Percentiles rank a stretch among this genome's conserved stretches.
Conservation (phyloP, 495 filamentous ascomycete species). For the Friedmanniomyces endolithicus region DNA sequence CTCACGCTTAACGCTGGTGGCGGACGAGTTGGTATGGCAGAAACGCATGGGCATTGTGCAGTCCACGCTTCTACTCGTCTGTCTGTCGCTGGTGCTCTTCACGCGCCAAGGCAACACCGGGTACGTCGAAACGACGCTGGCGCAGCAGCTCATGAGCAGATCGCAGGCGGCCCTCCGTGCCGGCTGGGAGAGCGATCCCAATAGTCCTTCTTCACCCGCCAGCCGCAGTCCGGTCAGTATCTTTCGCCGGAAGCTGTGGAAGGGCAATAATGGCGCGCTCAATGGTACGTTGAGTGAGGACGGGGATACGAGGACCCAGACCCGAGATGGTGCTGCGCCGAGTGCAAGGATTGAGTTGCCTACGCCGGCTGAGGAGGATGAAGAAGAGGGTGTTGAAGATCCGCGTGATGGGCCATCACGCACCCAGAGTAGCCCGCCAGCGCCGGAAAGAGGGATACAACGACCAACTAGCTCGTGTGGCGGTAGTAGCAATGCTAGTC, state of each 20-base stretch:
- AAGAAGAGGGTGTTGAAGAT: not conserved
- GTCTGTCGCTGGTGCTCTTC: conserved; percentile 80
- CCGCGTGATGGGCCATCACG: not conserved
- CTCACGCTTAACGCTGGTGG: conserved; percentile 67
- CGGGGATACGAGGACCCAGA: conserved; percentile 2
- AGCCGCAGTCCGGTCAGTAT: conserved; percentile 13
- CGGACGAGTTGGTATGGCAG: conserved; percentile 91
- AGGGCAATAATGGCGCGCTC: conserved; percentile 2
- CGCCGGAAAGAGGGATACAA: not conserved
- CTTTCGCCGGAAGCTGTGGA: conserved; percentile 12
- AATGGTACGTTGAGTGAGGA: conserved; percentile 1
- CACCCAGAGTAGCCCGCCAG: not conserved
- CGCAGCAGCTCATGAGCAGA: conserved; percentile 42
- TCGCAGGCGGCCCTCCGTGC: conserved; percentile 23
- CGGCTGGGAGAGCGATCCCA: conserved; percentile 15
- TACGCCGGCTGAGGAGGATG: not conserved
- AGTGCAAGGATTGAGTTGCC: not conserved
- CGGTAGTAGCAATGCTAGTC: not conserved
- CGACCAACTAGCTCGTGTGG: not conserved
- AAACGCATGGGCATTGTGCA: conserved; percentile 88
- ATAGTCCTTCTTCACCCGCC: conserved; percentile 20
- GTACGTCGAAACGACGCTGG: conserved; percentile 43
- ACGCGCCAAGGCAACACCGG: conserved; percentile 35
- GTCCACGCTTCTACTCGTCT: conserved; percentile 72
- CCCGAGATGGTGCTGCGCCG: not conserved